Evolutionary conservation across 2,329 filamentous ascomycete species (phyloP), one percentile per base, ranked within the genome.

Genomic region (Apiospora koreana): DNA sequence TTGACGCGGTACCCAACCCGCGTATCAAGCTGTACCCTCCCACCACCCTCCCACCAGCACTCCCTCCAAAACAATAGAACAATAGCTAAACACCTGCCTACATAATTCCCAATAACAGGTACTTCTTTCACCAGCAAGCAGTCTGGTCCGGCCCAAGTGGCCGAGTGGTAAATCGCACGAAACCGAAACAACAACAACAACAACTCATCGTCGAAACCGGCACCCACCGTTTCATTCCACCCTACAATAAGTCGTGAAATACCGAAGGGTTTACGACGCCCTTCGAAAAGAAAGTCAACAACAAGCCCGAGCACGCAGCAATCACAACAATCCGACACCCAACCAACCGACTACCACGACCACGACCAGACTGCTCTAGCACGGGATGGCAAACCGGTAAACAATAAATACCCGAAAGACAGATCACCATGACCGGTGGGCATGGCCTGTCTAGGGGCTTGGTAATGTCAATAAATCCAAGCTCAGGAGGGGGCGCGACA

Each of bases 401-500:
- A 58, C 8, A 58, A 58, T 58, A 58, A 58, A 58, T 58, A 58
- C 50, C 50, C 50, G 50, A 9, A 58, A 58, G 50, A 58, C 50
- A 58, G 16, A 58, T n/a, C 18, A 58, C 50, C 50, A 58, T 58
- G 28, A 18, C 50, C 21, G 50, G 50, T 58, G 50, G 50, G 50
- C 50, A 58, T 58, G 50, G 28, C 50, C 50, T 58, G 50, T 58
- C 50, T n/a, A 35, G 18, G 14, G 42, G 18, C 42, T 45, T 45
- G 42, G 42, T 45, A 45, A 45, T 18, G n/a, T n/a, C n/a, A n/a
- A n/a, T n/a, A n/a, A n/a, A n/a, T 21, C 42, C 42, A 45, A 45
- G 42, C 18, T 16, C 18, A 21, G 50, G 18, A 58, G 50, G 50
- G 50, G 50, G 50, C 50, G 50, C 50, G 50, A 58, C 50, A 10